Conservation (phyloP, 768 basidiomycete species). For the Trametes cubensis region DNA sequence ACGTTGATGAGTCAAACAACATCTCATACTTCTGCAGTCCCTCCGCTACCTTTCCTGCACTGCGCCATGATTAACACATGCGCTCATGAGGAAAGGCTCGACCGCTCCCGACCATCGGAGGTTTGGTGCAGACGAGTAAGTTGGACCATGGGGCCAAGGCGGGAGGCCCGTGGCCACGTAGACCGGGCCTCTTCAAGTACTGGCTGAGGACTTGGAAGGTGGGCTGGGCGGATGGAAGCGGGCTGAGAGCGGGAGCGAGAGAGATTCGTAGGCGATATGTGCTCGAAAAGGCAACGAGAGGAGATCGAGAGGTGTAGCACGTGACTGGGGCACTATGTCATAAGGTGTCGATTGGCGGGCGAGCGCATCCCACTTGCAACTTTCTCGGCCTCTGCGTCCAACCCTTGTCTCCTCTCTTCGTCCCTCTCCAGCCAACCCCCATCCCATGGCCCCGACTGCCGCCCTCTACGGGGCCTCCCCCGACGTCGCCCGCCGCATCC, state of each 20-base stretch:
- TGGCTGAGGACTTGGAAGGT: conserved; percentile 1
- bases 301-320: conserved; percentile 13
- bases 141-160: background rate
- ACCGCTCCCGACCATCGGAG: conserved; percentile 12
- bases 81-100: background rate
- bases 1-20: too few species aligned
- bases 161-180: background rate
- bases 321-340: conserved; percentile 25
- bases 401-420: conserved; percentile 5
- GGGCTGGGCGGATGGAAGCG: conserved; percentile 2
- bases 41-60: too few species aligned
- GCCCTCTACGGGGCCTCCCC: conserved; percentile 39
- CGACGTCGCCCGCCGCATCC: conserved; percentile 48
- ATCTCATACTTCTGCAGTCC: too few species aligned
- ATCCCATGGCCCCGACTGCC: conserved; percentile 43
- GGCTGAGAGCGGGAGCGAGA: background rate
- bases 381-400: conserved; percentile 20
- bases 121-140: background rate
- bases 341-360: conserved; percentile 22
- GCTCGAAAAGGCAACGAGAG: conserved; percentile 12
- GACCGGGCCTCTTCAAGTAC: conserved; percentile 9
- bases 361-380: conserved; percentile 12
- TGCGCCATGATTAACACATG: conserved; percentile 2
- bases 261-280: conserved; percentile 7
- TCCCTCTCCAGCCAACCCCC: background rate